These are phyloP conservation scores for Volvariella volvacea DNA, from an alignment of 1,284 basidiomycete genomes.

Conservation along the genomic window DNA sequence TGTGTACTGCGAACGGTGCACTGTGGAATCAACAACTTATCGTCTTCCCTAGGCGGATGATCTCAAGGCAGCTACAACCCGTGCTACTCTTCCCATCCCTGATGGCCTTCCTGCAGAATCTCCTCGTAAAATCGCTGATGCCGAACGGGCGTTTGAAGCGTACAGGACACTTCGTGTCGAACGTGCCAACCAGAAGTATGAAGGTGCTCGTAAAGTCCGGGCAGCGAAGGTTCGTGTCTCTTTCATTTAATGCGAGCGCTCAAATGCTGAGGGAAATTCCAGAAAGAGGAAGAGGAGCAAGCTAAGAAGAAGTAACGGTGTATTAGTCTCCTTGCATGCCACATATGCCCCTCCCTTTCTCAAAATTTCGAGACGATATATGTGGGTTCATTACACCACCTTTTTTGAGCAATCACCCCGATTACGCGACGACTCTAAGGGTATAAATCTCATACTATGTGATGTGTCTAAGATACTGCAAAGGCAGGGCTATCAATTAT, in stretches of 20 bases:
- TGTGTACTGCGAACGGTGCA: constrained; percentile 34
- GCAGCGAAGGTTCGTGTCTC: constrained; percentile 63
- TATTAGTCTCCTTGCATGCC: constrained; percentile 23
- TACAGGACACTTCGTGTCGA: constrained; percentile 86
- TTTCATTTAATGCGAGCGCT: constrained; percentile 7
- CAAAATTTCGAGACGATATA: constrained; percentile 22
- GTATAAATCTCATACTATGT: neutral
- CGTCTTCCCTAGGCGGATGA: constrained; percentile 63
- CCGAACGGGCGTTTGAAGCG: constrained; percentile 87
- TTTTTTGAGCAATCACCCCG: neutral
- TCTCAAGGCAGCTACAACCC: constrained; percentile 76
- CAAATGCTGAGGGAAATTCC: constrained; percentile 13
- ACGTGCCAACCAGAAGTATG: constrained; percentile 81
- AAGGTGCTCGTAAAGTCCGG: constrained; percentile 80
- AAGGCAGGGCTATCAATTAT: constrained; percentile 11
- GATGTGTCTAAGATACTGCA: neutral
- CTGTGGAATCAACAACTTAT: constrained; percentile 7
- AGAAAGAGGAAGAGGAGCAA: constrained; percentile 91
- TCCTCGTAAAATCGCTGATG: constrained; percentile 90
- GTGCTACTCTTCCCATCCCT: constrained; percentile 66
- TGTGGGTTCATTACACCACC: constrained; percentile 15
- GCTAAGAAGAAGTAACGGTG: constrained; percentile 82
- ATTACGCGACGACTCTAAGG: neutral
- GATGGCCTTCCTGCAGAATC: constrained; percentile 66
- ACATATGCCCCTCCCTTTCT: constrained; percentile 20